A percentile compares a stretch with the other conserved stretches of the same genome.
phyloP scores from a whole-genome alignment of 164 flowering plant species.

The Umbellularia californica region DNA sequence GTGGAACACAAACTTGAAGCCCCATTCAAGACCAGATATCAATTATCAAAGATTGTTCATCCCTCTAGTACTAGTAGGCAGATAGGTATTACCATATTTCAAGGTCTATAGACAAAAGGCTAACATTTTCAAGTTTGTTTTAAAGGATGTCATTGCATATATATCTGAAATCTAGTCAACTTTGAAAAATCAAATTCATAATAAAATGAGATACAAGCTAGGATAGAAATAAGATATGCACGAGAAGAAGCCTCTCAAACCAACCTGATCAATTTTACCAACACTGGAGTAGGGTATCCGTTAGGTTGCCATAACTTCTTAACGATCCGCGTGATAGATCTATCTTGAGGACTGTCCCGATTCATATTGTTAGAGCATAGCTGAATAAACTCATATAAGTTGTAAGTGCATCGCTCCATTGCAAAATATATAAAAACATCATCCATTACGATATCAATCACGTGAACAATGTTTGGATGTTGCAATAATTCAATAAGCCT shows the following conservation, averaged over 20 bases:
- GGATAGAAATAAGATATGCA: not conserved
- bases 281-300: slow-evolving; percentile 50
- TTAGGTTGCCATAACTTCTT: slow-evolving; percentile 49
- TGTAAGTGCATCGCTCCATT: slow-evolving; percentile 79
- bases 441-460: slow-evolving; percentile 71
- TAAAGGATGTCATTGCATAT: slow-evolving; percentile 16
- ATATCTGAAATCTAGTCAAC: not conserved
- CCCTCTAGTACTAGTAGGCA: too few species aligned
- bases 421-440: slow-evolving; percentile 79
- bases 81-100: too few species aligned
- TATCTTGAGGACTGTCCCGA: slow-evolving; percentile 21
- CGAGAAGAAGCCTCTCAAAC: slow-evolving; percentile 5
- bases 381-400: slow-evolving; percentile 55
- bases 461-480: slow-evolving; percentile 89
- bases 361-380: slow-evolving; percentile 15
- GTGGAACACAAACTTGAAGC: too few species aligned
- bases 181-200: too few species aligned
- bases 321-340: slow-evolving; percentile 11
- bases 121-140: too few species aligned
- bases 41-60: too few species aligned
- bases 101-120: too few species aligned
- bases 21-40: too few species aligned
- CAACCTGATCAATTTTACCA: slow-evolving; percentile 69
- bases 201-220: too few species aligned
- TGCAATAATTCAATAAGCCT: slow-evolving; percentile 74